Base-by-base conservation (phyloP, 768 basidiomycete species). In the Termitomyces sp. region DNA sequence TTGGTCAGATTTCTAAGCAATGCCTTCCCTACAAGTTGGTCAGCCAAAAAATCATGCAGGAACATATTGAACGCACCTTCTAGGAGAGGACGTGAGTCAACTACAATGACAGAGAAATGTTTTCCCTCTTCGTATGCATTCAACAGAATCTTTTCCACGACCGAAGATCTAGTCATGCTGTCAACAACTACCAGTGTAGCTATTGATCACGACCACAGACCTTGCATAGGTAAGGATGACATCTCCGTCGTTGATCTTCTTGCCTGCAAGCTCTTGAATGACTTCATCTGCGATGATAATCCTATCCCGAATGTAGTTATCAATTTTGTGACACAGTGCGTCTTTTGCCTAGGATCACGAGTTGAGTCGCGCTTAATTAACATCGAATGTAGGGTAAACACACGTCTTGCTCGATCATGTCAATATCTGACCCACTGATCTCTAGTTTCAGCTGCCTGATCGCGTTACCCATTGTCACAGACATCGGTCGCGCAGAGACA, bases 321-420 rank as follows among this genome's bases (percentile, higher is more conserved):
- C 94, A 55, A 99, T 98, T 65, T 89, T 88, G 48, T 79, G 76
- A 64, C 89, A 89, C 5, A 99, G 74, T 3, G 77, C 77, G 64
- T 93, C 80, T 72, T 98, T 98, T 21, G 95, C 95, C 94, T 98
- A 62, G 19, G 56, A 52, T 41, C 39, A 56, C 10, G 43, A 58
- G 58, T 52, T 34, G 6, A 56, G 23, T 54, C 3, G 52, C 30
- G 17, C 53, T 11, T 11, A 44, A 30, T 28, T 6, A 43, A 27
- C 35, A 23, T 54, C 47, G 12, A 54, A 57, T n/a, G 19, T 32
- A 28, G 39, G 34, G 9, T n/a, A 41, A 52, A 66, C 69, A 62
- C 65, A 96, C 96, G 73, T 98, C 93, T 66, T 96, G 91, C 71
- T 98, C 94, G 5, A 94, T 87, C 70, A 94, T 78, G 74, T 99